A percentile compares a stretch with the other conserved stretches of the same genome.
These are phyloP conservation scores for Lentinula raphanica DNA, from an alignment of 768 basidiomycete species.

Conservation along the genomic window DNA sequence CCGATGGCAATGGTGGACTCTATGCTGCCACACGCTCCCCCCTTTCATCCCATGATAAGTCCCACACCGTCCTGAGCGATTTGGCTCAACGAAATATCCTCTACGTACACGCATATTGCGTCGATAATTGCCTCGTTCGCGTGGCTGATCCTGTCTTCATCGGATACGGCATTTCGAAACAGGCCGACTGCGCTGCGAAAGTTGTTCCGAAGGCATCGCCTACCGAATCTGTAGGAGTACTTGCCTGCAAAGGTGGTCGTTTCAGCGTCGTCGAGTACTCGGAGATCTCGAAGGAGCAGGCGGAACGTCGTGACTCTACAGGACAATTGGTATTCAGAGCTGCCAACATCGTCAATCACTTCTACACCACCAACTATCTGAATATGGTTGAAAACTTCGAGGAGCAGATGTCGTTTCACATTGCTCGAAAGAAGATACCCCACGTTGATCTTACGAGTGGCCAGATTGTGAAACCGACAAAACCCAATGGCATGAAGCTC, in stretches of 20 bases:
- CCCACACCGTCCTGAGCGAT: slow-evolving; percentile 78
- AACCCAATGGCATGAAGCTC: slow-evolving; percentile 99
- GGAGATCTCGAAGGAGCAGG: slow-evolving; percentile 85
- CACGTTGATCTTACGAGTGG: slow-evolving; percentile 70
- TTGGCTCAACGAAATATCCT: slow-evolving; percentile 68
- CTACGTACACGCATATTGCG: slow-evolving; percentile 93
- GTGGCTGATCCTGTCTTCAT: slow-evolving; percentile 97
- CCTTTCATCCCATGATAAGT: slow-evolving; percentile 51
- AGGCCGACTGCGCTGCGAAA: slow-evolving; percentile 90
- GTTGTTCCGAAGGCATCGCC: slow-evolving; percentile 88
- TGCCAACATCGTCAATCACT: slow-evolving; percentile 97
- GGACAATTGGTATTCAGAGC: slow-evolving; percentile 88
- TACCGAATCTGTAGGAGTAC: slow-evolving; percentile 91
- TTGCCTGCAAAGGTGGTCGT: slow-evolving; percentile 77
- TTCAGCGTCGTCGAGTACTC: slow-evolving; percentile 97
- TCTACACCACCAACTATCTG: slow-evolving; percentile 88
- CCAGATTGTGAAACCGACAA: slow-evolving; percentile 66
- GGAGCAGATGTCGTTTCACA: slow-evolving; percentile 89
- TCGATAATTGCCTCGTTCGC: slow-evolving; percentile 97
- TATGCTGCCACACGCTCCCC: slow-evolving; percentile 90
- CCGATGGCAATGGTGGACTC: slow-evolving; percentile 96
- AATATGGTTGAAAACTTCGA: slow-evolving; percentile 77
- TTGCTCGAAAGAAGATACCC: slow-evolving; percentile 96
- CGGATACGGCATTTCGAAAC: slow-evolving; percentile 86
- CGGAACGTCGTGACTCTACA: slow-evolving; percentile 64